Evolutionary conservation across 257 asterid species (phyloP), one percentile per base, ranked within the genome.

Genomic region (Nicotiana noctiflora): DNA sequence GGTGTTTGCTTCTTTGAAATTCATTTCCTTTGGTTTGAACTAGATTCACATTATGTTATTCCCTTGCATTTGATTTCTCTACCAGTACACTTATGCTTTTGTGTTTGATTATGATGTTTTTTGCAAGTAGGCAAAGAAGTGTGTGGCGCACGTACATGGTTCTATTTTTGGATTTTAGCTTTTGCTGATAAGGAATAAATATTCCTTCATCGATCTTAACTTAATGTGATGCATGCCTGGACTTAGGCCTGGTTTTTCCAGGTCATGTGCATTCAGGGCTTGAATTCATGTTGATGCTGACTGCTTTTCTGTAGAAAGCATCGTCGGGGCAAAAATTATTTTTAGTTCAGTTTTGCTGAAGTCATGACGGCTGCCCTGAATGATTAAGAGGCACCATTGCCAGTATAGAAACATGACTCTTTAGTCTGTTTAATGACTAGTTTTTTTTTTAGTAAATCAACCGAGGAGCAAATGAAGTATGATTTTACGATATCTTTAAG

Each of bases 321-420:
- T 62, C 21, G 32, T 79, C 19, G 74, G 81, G 84, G 53, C 5
- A 51, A 65, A 40, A 52, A 25, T 27, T 77, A 57, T 21, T 40
- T 67, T 4, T 9, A 51, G 79, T 83, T 63, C 85, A 86, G 92
- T 84, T 52, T 79, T 76, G 84, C 67, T 64, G 84, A 77, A 83
- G 80, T 82, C 85, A 75, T 65, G 49, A 77, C 76, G 86, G 88
- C 66, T 76, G 88, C 87, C 86, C 80, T 84, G 72, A 32, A 61
- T 86, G 81, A 53, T 81, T 78, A 72, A 80, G 75, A 64, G 89
- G 77, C 85, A 66, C 83, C 88, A 56, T 83, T 80, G 77, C 74
- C 78, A 89, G 97, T 90, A 92, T 75, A 92, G 96, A n/a, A n/a
- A 84, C 85, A 27, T 57, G 17, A 23, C 78, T 84, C 61, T 75